A percentile compares a stretch with the other conserved stretches of the same genome.
phyloP scores from a whole-genome alignment of 1,284 basidiomycete species.

The Sutorius eximius region DNA sequence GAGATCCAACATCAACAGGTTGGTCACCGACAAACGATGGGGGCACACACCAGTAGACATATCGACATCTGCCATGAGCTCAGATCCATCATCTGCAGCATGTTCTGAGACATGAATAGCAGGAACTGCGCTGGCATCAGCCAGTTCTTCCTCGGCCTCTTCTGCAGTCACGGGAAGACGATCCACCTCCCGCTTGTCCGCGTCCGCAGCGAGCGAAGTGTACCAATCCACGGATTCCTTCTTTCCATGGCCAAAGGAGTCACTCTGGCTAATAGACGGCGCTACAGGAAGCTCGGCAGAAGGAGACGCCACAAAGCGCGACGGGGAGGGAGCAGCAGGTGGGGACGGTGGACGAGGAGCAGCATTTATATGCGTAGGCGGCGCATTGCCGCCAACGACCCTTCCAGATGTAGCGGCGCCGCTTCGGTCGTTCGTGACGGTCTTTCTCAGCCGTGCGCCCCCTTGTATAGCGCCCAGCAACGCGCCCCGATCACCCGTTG shows the following conservation, averaged over 20 bases:
- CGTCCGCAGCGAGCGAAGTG: slow-evolving; percentile 81
- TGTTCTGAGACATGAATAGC: slow-evolving; percentile 58
- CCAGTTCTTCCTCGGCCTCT: slow-evolving; percentile 56
- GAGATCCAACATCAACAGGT: not conserved
- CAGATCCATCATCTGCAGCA: slow-evolving; percentile 38
- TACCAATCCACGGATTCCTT: slow-evolving; percentile 93
- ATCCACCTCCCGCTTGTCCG: slow-evolving; percentile 38
- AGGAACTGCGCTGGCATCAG: slow-evolving; percentile 40
- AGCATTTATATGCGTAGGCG: slow-evolving; percentile 69
- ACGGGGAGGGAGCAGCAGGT: slow-evolving; percentile 26
- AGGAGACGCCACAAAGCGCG: slow-evolving; percentile 24
- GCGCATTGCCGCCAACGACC: slow-evolving; percentile 75
- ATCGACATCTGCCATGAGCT: slow-evolving; percentile 80
- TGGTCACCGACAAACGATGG: not conserved
- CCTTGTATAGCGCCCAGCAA: slow-evolving; percentile 83
- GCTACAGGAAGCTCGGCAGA: slow-evolving; percentile 21
- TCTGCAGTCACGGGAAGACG: slow-evolving; percentile 55
- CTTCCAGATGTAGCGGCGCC: slow-evolving; percentile 67
- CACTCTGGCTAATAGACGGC: slow-evolving; percentile 28
- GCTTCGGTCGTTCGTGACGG: slow-evolving; percentile 85
- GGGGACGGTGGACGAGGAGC: slow-evolving; percentile 43
- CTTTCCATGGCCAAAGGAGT: slow-evolving; percentile 43
- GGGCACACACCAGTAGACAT: slow-evolving; percentile 51
- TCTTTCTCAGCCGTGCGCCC: slow-evolving; percentile 74
- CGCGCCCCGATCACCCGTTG: slow-evolving; percentile 60